phyloP scores from a whole-genome alignment of 495 filamentous ascomycete species.

The Hypoxylon subgilvum region DNA sequence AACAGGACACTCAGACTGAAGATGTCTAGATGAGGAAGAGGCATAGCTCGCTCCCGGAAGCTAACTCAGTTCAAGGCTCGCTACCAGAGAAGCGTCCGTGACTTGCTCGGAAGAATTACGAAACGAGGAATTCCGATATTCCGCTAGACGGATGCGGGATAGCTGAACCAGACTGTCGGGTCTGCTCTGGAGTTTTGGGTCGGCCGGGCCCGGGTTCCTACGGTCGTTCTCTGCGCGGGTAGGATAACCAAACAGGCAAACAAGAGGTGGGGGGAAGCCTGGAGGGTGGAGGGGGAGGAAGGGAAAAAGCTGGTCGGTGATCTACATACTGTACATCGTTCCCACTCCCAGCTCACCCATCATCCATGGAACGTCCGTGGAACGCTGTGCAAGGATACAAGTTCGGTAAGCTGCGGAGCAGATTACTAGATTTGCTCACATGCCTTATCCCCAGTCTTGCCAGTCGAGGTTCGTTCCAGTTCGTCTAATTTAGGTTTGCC shows the following conservation, averaged over 20 bases:
- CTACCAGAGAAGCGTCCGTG: slow-evolving; percentile 12
- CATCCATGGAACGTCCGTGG: too few species aligned
- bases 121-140: slow-evolving; percentile 13
- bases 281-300: background rate
- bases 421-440: slow-evolving; percentile 21
- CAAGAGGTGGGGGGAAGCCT: background rate
- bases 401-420: slow-evolving; percentile 21
- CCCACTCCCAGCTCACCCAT: too few species aligned
- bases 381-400: background rate
- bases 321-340: slow-evolving; percentile 14
- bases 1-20: too few species aligned
- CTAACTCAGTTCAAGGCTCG: background rate
- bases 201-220: slow-evolving; percentile 22
- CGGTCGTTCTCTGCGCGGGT: background rate
- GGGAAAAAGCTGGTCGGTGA: slow-evolving; percentile 23
- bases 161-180: slow-evolving; percentile 31
- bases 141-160: slow-evolving; percentile 19
- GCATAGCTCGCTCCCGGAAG: too few species aligned
- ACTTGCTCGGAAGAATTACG: slow-evolving; percentile 13
- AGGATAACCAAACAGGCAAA: background rate
- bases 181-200: slow-evolving; percentile 4
- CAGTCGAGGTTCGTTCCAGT: background rate
- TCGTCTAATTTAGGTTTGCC: background rate
- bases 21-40: too few species aligned
- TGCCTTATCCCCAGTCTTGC: background rate